These are phyloP conservation scores for Pythium grandisporangium DNA, from an alignment of 352 stramenopile genomes.

Conservation along the genomic window DNA sequence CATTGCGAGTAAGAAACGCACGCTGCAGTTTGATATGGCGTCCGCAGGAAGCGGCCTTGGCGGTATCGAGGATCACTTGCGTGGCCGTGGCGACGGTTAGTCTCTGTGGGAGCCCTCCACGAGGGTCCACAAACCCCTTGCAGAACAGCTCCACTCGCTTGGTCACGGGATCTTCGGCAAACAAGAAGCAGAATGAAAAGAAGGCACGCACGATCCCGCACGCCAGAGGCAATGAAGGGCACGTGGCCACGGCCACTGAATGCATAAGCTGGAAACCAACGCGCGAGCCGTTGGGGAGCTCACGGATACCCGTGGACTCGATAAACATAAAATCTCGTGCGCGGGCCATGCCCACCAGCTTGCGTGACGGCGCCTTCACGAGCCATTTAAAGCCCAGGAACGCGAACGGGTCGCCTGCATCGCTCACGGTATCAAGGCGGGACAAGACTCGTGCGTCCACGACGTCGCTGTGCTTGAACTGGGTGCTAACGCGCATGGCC, in stretches of 20 bases:
- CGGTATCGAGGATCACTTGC: slow-evolving; percentile 17
- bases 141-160: slow-evolving; percentile 20
- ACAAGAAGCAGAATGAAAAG: slow-evolving; percentile 25
- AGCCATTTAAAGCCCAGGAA: slow-evolving; percentile 23
- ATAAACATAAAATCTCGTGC: slow-evolving; percentile 22
- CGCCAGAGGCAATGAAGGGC: slow-evolving; percentile 5
- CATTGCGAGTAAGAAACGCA: too few relatives aligned
- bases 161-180: slow-evolving; percentile 8
- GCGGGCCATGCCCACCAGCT: slow-evolving; percentile 12
- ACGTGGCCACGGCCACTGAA: slow-evolving; percentile 19
- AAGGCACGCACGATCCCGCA: slow-evolving; percentile 19
- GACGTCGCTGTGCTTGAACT: slow-evolving; percentile 15
- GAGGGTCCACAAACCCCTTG: slow-evolving; percentile 26
- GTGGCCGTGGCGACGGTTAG: slow-evolving; percentile 11
- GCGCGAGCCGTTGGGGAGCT: neutral
- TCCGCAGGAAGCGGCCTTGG: too few relatives aligned
- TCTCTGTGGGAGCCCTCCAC: slow-evolving; percentile 11
- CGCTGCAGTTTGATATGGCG: too few relatives aligned
- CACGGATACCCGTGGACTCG: slow-evolving; percentile 11
- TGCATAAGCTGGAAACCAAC: slow-evolving; percentile 23
- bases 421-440: slow-evolving; percentile 11
- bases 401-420: slow-evolving; percentile 14
- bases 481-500: slow-evolving; percentile 14
- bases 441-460: slow-evolving; percentile 16
- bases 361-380: slow-evolving; percentile 12